Base-by-base conservation (phyloP, 768 basidiomycete genomes). In the Rhodocollybia butyracea region DNA sequence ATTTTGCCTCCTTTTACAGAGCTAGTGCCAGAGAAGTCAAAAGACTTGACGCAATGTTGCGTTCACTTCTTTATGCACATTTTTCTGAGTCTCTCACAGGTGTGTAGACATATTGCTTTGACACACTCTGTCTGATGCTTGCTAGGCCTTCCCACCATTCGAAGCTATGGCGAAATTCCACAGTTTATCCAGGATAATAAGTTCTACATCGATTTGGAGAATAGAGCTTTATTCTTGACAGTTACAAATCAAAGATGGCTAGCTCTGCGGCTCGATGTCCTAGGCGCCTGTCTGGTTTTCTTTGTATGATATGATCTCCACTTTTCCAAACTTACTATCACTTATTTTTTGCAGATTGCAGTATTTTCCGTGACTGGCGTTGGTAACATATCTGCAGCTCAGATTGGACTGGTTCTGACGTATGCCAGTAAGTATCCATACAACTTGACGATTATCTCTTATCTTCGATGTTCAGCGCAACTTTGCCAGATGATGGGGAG, bases 201-300 rank as follows among this genome's bases (percentile, higher is more conserved):
- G 59, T 76, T 78, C 42, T 82, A 81, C 63, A 80, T 88, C 54
- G 88, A 91, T 64, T 74, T 89, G 11, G 88, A 92, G 68, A 83
- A 89, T 61, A 76, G 90, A 27, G 88, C 88, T 0, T 75, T 88
- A 43, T 80, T 81, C 57, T 66, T 89, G 26, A 84, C 83, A 0
- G 77, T 84, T 31, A 80, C 84, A 3, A 87, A 87, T 59, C 87
- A 90, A 68, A 76, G 86, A 55, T 89, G 85, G 89, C 75, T 93
- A 12, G 81, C 84, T 30, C 75, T 91, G 24, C 79, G 89, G 27
- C 74, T 91, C 1, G 89, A 91, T 61, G 78, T 83, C 57, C 76
- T 88, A 45, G 89, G 89, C 13, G 81, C 79, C 2, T 60, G 84
- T 31, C 65, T 86, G 61, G 75, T 80, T 5, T 82, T 85, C 64